These are phyloP conservation scores for Apiospora koreana DNA, from an alignment of 2,329 filamentous ascomycete genomes.

Conservation along the genomic window DNA sequence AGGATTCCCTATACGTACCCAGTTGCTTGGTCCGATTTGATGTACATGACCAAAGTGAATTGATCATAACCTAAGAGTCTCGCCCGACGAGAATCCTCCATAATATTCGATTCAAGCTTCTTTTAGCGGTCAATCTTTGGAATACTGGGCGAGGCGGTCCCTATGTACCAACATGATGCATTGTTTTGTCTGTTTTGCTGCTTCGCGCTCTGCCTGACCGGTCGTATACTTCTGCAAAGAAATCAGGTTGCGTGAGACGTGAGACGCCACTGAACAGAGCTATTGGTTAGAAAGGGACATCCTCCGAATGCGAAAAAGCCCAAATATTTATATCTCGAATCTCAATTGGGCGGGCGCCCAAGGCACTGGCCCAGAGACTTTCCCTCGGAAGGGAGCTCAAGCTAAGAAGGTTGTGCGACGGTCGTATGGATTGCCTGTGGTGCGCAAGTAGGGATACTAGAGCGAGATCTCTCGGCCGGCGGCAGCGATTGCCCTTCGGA, in stretches of 20 bases:
- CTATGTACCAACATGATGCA: neutral
- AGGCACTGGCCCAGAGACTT: neutral
- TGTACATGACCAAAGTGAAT: too few relatives aligned
- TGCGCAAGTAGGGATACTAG: neutral
- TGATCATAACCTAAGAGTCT: too few relatives aligned
- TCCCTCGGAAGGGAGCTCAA: too few relatives aligned
- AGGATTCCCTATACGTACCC: neutral
- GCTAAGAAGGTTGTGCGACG: neutral
- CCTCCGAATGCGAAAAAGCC: neutral
- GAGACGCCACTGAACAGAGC: neutral
- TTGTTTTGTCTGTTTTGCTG: neutral
- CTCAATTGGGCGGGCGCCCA: neutral
- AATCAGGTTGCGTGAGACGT: neutral
- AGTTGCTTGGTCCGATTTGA: neutral
- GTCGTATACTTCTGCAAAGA: neutral
- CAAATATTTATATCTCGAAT: neutral
- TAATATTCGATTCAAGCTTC: neutral
- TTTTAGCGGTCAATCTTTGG: neutral
- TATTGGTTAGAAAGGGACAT: neutral
- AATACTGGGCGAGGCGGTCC: too few relatives aligned
- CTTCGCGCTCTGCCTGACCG: neutral
- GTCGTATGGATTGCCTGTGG: neutral
- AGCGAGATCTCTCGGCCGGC: neutral
- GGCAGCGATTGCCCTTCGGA: neutral
- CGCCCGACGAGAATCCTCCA: neutral